phyloP scores from a whole-genome alignment of 73 alveolate genomes.

The Tetrahymena malaccensis region DNA sequence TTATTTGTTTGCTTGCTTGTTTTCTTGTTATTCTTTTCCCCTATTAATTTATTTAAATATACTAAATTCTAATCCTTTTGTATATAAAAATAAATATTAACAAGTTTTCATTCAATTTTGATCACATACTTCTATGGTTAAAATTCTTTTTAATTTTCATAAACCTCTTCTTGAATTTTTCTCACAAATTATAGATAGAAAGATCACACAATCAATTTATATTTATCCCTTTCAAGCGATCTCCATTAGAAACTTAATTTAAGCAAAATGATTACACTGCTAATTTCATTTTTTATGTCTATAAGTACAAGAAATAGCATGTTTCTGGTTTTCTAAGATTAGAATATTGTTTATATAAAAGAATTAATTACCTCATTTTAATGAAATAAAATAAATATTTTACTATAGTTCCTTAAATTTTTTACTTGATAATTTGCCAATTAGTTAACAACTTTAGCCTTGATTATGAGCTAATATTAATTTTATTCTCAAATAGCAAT shows the following conservation, averaged over 20 bases:
- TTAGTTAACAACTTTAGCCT: background rate
- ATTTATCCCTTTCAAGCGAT: background rate
- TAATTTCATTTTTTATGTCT: background rate
- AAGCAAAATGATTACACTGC: background rate
- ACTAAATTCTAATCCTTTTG: background rate
- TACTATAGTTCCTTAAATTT: background rate
- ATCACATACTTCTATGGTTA: background rate
- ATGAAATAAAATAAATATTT: too few relatives aligned
- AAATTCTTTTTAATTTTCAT: background rate
- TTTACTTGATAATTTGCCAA: background rate
- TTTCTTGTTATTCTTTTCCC: background rate
- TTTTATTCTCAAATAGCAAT: background rate
- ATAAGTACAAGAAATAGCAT: too few relatives aligned
- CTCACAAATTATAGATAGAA: background rate
- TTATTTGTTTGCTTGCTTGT: background rate
- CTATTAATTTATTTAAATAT: too few relatives aligned
- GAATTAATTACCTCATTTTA: too few relatives aligned
- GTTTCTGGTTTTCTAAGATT: too few relatives aligned
- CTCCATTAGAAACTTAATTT: background rate
- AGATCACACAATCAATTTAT: too few relatives aligned
- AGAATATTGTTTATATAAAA: too few relatives aligned
- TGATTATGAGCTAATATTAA: background rate
- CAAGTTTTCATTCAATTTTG: background rate
- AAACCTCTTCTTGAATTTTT: background rate
- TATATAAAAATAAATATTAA: too few relatives aligned